Base-by-base conservation (phyloP, 2,329 filamentous ascomycete genomes). In the Alternaria novae-zelandiae region DNA sequence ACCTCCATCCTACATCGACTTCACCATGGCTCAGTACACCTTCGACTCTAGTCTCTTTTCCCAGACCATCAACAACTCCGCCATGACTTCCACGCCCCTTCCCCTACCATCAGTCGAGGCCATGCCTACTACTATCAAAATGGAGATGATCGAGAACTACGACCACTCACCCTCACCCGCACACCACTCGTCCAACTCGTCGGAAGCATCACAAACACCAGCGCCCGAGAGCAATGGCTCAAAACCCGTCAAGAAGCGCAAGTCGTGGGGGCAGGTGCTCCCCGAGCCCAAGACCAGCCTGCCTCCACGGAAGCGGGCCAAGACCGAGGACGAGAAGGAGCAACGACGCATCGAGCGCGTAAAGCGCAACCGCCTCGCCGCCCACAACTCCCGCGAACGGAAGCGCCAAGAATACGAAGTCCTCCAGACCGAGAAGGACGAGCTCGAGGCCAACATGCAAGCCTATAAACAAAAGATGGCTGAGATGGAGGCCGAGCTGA, bases 271-370 rank as follows among this genome's bases (percentile, higher is more conserved):
- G 54, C 96, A 99, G 82, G 93, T 97, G 79, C 89, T 98, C 44
- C 96, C 96, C 17, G 93, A 96, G 78, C 96, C 96, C 46, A 98
- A 97, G 87, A 98, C 96, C 30, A 96, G 95, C 77, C 89, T 98
- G 8, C 95, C 95, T 65, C 95, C 95, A 43, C 90, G 94, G 70
- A 99, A 99, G 88, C 93, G 96, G 66, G 96, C 96, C 73, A 99
- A 98, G 87, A 99, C 96, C 3, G 95, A 97, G 75, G 96, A 97
- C 76, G 96, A 99, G 82, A 99, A 99, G 84, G 96, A 98, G 83
- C 96, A 99, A 82, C 91, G 96, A 47, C 92, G 96, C 66, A 96
- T 98, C 59, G 96, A 99, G 85, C 93, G 96, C 66, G 96, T 99
- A 69, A 93, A 98, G 73, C 91, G 96, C 47, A 99, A 99, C 79